phyloP scores from a whole-genome alignment of 176 grass and related monocot genomes.

The Alopecurus myosuroides region DNA sequence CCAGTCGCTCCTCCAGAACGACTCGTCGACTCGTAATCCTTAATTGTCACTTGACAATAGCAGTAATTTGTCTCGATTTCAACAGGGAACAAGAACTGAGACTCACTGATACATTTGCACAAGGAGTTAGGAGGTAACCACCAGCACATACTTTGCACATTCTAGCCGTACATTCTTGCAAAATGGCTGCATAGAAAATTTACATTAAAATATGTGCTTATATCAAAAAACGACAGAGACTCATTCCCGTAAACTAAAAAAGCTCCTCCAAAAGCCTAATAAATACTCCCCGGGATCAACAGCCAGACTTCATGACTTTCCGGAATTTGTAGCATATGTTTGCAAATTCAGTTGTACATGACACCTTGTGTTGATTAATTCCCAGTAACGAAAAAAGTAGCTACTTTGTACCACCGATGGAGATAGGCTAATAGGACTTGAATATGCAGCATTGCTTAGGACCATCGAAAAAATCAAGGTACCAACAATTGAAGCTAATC shows the following conservation, averaged over 20 bases:
- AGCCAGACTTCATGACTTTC: background rate
- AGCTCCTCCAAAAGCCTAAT: background rate
- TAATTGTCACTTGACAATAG: background rate
- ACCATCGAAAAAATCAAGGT: background rate
- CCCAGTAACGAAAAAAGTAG: background rate
- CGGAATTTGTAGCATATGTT: background rate
- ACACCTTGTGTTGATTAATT: background rate
- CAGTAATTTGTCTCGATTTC: background rate
- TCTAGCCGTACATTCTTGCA: background rate
- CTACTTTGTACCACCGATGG: conserved; percentile 15
- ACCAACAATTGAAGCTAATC: background rate
- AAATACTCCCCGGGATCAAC: background rate
- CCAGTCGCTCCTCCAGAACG: too few species aligned
- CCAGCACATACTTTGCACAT: background rate
- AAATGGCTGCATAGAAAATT: conserved; percentile 2
- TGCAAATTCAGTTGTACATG: conserved; percentile 18
- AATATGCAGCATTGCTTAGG: background rate
- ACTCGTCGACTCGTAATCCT: too few species aligned
- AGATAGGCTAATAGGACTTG: background rate
- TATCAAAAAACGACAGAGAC: background rate
- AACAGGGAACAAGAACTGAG: background rate
- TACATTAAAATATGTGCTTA: background rate
- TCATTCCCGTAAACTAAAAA: background rate
- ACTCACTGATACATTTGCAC: background rate
- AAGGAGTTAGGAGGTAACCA: background rate